Base-by-base conservation (phyloP, 176 grass and related monocot genomes). In the Oropetium thomaeum region DNA sequence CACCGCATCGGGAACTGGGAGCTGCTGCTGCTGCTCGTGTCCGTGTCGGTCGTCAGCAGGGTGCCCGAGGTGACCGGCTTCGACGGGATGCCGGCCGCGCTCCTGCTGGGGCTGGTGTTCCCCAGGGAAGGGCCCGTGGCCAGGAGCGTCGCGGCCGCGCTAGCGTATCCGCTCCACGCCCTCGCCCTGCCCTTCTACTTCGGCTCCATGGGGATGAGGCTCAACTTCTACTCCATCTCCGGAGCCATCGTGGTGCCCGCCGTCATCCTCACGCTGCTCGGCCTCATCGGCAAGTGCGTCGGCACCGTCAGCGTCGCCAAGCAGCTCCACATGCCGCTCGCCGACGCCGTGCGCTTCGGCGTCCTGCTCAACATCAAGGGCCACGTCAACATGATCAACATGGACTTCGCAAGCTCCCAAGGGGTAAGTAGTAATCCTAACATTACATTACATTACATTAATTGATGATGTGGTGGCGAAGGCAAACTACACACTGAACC, bases 351-450 rank as follows among this genome's bases (percentile, higher is more conserved):
- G 7, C 72, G 65, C 30, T 38, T 87, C 17, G 84, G 84, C 45
- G 71, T 82, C 29, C 23, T 87, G 8, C 84, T 87, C 73, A 87
- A 87, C 58, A 29, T 82, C 30, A 87, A 87, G 7, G 84, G 84
- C 17, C 78, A 87, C 30, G 84, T 87, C 58, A 82, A 87, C 78
- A 87, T 87, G 78, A 76, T 87, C 72, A 58, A 81, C 72, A 87
- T 82, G 71, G 77, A 47, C 29, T 82, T 87, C 65, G 78, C 78
- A 22, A 76, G 65, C 6, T 76, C 78, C 10, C 71, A 81, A 37
- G 84, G 84, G 78, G 79, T 81, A 81, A n/a, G n/a, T n/a, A n/a
- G n/a, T n/a, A n/a, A n/a, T n/a, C n/a, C n/a, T n/a, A n/a, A n/a
- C n/a, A n/a, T n/a, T n/a, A n/a, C n/a, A n/a, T n/a, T n/a, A n/a